Evolutionary conservation across 768 basidiomycete species (phyloP).

Genomic region (Pseudohyphozyma bogoriensis): DNA sequence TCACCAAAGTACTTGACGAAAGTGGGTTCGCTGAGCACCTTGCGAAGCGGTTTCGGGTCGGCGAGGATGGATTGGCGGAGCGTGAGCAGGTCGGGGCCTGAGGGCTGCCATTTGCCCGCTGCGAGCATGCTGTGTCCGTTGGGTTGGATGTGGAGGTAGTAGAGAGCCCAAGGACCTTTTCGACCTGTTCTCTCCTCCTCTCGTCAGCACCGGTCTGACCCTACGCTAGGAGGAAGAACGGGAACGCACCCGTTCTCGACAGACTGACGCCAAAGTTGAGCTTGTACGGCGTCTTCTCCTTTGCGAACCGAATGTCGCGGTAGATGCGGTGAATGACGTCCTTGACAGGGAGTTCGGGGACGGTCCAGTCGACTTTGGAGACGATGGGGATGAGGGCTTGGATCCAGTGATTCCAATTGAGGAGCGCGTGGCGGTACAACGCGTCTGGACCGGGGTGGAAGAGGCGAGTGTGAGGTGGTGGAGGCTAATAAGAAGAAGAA

Average conservation of each 20-base stretch:
- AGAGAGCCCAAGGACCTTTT: neutral
- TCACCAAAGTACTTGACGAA: constrained; percentile 66
- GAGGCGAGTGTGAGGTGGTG: neutral
- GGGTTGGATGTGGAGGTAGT: constrained; percentile 31
- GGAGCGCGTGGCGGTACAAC: constrained; percentile 48
- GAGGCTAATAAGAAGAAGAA: neutral
- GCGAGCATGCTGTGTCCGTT: constrained; percentile 47
- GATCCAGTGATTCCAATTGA: constrained; percentile 77
- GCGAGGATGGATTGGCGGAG: constrained; percentile 48
- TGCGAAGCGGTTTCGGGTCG: constrained; percentile 23
- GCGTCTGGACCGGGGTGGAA: constrained; percentile 46
- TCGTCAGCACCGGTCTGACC: too few relatives aligned
- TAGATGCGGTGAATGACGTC: constrained; percentile 89
- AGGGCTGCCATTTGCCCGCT: constrained; percentile 43
- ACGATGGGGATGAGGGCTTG: constrained; percentile 59
- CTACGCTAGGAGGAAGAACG: too few relatives aligned
- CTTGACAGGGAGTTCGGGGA: constrained; percentile 80
- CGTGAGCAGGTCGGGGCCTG: constrained; percentile 62
- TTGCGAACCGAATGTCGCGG: constrained; percentile 47
- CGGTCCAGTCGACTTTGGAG: constrained; percentile 63
- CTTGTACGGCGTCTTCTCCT: constrained; percentile 73
- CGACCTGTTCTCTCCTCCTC: neutral
- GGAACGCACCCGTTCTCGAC: constrained; percentile 79
- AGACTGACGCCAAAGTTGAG: constrained; percentile 66
- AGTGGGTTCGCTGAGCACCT: constrained; percentile 53